These are phyloP conservation scores for Cadophora malorum DNA, from an alignment of 2,329 filamentous ascomycete genomes.

Conservation along the genomic window DNA sequence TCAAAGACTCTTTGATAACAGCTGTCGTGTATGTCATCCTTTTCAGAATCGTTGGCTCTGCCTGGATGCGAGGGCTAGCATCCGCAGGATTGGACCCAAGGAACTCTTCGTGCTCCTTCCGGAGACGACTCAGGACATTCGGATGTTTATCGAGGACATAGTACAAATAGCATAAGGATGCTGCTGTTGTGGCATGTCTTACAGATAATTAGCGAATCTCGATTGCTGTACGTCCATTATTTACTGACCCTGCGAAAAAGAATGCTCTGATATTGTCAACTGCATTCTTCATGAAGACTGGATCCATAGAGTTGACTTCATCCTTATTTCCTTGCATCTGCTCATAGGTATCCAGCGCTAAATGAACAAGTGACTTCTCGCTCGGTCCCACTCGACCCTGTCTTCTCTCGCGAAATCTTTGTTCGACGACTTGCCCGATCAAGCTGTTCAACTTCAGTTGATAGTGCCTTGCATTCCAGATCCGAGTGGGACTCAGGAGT, in stretches of 20 bases:
- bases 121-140: background rate
- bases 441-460: slow-evolving; percentile 9
- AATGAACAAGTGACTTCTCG: slow-evolving; percentile 15
- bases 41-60: slow-evolving; percentile 15
- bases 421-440: slow-evolving; percentile 7
- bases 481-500: slow-evolving; percentile 12
- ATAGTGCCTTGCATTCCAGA: slow-evolving; percentile 13
- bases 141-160: slow-evolving; percentile 18
- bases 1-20: slow-evolving; percentile 21
- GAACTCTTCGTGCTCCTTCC: slow-evolving; percentile 13
- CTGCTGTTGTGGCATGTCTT: slow-evolving; percentile 21
- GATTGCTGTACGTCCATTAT: background rate
- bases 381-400: background rate
- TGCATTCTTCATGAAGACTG: slow-evolving; percentile 10
- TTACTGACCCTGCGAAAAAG: slow-evolving; percentile 12
- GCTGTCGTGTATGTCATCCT: slow-evolving; percentile 17
- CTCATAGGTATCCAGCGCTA: slow-evolving; percentile 12
- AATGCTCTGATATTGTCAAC: slow-evolving; percentile 14
- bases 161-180: slow-evolving; percentile 11
- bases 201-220: background rate
- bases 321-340: background rate
- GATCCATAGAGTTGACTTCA: background rate
- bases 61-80: background rate
- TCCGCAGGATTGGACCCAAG: slow-evolving; percentile 11
- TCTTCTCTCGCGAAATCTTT: slow-evolving; percentile 13